Evolutionary conservation across 495 filamentous ascomycete species (phyloP).

Genomic region (Friedmanniomyces simplex): DNA sequence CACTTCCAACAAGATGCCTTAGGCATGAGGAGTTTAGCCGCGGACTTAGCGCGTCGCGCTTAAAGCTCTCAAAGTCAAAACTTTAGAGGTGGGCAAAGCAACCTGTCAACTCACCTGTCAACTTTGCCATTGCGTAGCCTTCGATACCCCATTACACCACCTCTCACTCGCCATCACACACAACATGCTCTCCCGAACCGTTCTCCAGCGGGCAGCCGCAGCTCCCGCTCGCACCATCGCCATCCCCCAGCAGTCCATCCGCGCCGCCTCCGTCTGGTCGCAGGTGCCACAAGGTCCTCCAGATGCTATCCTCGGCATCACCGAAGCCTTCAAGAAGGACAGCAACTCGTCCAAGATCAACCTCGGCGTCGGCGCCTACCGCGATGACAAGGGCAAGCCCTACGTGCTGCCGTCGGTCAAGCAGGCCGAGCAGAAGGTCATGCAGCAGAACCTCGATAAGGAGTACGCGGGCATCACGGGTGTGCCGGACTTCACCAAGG

Average conservation of each 20-base stretch:
- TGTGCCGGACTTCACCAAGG: conserved; percentile 84
- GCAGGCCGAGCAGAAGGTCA: conserved; percentile 76
- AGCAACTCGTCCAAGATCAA: conserved; percentile 90
- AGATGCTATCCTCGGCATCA: conserved; percentile 56
- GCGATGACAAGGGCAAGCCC: conserved; percentile 93
- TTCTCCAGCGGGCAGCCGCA: conserved; percentile 10
- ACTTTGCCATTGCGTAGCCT: neutral
- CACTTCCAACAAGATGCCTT: too few species aligned
- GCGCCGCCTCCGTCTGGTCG: conserved; percentile 25
- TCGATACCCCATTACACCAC: neutral
- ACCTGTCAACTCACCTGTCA: neutral
- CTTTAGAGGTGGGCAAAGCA: neutral
- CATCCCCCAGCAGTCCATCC: conserved; percentile 10
- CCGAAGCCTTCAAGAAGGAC: conserved; percentile 98
- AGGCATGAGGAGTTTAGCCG: neutral
- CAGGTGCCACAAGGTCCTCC: conserved; percentile 25
- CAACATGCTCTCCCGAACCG: conserved; percentile 10
- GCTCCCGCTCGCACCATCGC: neutral
- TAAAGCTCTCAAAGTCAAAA: neutral
- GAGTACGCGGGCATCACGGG: conserved; percentile 98
- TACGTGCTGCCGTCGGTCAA: conserved; percentile 93
- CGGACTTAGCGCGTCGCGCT: neutral
- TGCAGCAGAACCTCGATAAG: conserved; percentile 72
- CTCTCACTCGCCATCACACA: neutral
- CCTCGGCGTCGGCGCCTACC: conserved; percentile 74